phyloP scores from a whole-genome alignment of 2,329 filamentous ascomycete genomes.

The Paraphoma sp. region DNA sequence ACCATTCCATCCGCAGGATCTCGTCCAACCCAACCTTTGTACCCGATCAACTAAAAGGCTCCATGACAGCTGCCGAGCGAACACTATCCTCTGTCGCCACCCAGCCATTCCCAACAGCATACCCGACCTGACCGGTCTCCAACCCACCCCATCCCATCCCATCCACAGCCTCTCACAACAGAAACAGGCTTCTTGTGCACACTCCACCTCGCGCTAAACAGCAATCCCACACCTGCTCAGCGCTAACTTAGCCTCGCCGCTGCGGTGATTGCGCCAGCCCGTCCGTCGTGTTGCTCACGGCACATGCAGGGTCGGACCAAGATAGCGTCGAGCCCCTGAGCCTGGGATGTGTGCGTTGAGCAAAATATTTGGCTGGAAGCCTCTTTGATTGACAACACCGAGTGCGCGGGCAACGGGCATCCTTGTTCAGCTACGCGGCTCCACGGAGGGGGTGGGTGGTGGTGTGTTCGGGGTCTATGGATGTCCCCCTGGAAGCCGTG shows the following conservation, averaged over 20 bases:
- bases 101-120: background rate
- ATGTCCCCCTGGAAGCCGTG: conserved; percentile 19
- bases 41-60: conserved; percentile 11
- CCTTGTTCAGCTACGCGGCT: conserved; percentile 9
- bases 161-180: background rate
- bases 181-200: background rate
- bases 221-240: conserved; percentile 7
- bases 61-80: conserved; percentile 4
- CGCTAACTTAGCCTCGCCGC: background rate
- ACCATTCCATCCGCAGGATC: conserved; percentile 18
- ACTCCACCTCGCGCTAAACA: background rate
- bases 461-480: conserved; percentile 17
- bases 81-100: background rate
- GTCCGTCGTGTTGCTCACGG: conserved; percentile 2
- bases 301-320: conserved; percentile 14
- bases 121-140: background rate
- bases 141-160: conserved; percentile 3
- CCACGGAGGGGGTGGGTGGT: conserved; percentile 8
- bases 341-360: background rate
- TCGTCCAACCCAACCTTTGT: conserved; percentile 22
- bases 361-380: conserved; percentile 4
- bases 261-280: conserved; percentile 3
- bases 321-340: conserved; percentile 2
- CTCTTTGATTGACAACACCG: conserved; percentile 2
- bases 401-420: background rate